Conservation (phyloP, 768 basidiomycete species). For the Cystobasidium tubakii region DNA sequence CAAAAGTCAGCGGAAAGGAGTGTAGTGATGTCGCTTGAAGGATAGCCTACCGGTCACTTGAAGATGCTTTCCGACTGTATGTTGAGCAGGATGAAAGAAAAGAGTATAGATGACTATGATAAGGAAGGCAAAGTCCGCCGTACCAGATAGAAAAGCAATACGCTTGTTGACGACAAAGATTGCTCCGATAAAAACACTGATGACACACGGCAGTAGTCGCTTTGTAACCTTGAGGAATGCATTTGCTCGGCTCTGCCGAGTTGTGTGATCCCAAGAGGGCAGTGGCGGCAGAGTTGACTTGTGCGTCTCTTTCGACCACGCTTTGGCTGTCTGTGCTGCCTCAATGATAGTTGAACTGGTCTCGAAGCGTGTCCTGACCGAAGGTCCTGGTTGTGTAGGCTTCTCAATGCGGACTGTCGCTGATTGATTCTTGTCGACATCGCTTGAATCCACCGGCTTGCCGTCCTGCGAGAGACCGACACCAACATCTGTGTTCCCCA, state of each 20-base stretch:
- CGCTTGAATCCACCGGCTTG: not conserved
- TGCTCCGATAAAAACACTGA: constrained; percentile 16
- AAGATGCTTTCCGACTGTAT: constrained; percentile 32
- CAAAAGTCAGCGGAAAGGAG: not conserved
- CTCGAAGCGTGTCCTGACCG: not conserved
- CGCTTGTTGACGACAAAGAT: constrained; percentile 20
- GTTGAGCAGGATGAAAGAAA: constrained; percentile 13
- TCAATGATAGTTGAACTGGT: not conserved
- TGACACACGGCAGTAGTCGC: not conserved
- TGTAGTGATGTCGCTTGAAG: not conserved
- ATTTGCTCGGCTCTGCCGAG: not conserved
- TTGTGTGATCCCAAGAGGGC: not conserved
- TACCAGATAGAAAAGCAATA: constrained; percentile 19
- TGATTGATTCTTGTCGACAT: not conserved
- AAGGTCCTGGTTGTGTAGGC: not conserved
- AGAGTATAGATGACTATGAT: constrained; percentile 29
- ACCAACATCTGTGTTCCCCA: not conserved
- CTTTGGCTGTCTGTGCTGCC: not conserved
- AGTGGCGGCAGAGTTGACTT: not conserved
- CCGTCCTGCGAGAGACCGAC: not conserved
- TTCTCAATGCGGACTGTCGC: not conserved
- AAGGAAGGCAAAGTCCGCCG: constrained; percentile 16
- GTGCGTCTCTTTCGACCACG: not conserved
- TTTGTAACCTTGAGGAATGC: not conserved
- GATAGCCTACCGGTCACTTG: constrained; percentile 6